Evolutionary conservation across 129 eudicot species (phyloP).

Genomic region (Flaveria ramosissima): DNA sequence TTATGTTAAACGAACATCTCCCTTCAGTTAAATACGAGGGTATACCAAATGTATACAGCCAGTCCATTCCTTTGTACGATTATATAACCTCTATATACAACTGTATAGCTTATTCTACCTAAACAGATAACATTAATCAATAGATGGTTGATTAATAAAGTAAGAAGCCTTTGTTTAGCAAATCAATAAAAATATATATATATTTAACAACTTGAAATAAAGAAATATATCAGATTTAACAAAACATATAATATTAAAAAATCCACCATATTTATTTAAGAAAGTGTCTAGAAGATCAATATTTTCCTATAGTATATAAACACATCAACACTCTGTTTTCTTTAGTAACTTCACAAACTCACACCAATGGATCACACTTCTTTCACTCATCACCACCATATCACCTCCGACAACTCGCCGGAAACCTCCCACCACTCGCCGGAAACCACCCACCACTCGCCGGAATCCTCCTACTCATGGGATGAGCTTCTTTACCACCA

Average conservation of each 20-base stretch:
- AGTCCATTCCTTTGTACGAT: too few relatives aligned
- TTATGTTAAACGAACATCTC: too few relatives aligned
- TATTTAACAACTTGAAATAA: background rate
- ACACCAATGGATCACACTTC: slow-evolving; percentile 37
- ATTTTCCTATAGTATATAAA: slow-evolving; percentile 34
- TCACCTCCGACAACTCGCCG: slow-evolving; percentile 20
- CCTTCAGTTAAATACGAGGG: too few relatives aligned
- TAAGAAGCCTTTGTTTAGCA: too few relatives aligned
- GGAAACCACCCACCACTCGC: slow-evolving; percentile 16
- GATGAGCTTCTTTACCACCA: slow-evolving; percentile 42
- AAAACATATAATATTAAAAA: slow-evolving; percentile 2
- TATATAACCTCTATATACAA: too few relatives aligned
- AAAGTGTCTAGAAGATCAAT: slow-evolving; percentile 6
- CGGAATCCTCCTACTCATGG: slow-evolving; percentile 56
- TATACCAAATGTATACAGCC: too few relatives aligned
- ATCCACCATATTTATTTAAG: background rate
- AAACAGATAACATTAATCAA: too few relatives aligned
- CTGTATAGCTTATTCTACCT: too few relatives aligned
- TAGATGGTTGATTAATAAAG: too few relatives aligned
- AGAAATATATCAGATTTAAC: background rate
- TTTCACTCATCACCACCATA: slow-evolving; percentile 10
- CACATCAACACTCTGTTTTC: slow-evolving; percentile 31
- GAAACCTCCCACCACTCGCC: too few relatives aligned
- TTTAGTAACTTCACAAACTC: slow-evolving; percentile 29
- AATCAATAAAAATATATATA: too few relatives aligned